These are phyloP conservation scores for Fusarium pininemorale DNA, from an alignment of 2,329 filamentous ascomycete species.

Conservation along the genomic window DNA sequence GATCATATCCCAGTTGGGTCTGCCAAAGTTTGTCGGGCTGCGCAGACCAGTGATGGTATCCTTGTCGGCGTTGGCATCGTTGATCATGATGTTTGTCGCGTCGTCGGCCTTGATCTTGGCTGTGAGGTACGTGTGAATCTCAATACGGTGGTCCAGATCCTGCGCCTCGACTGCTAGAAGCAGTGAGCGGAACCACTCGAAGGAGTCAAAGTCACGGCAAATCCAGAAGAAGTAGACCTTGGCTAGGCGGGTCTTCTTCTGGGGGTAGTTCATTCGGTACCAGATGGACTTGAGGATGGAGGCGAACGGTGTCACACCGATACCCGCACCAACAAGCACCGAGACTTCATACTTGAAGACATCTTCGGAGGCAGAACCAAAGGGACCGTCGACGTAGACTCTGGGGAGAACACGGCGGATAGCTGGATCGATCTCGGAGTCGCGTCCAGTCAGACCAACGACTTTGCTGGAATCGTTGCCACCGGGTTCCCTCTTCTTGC, in stretches of 20 bases:
- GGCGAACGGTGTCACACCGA: conserved; percentile 87
- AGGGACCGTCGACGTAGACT: conserved; percentile 85
- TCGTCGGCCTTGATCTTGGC: conserved; percentile 88
- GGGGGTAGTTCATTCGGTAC: conserved; percentile 91
- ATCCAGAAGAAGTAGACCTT: conserved; percentile 97
- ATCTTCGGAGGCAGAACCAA: conserved; percentile 86
- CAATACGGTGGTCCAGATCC: conserved; percentile 83
- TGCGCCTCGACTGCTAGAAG: conserved; percentile 87
- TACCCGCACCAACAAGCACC: conserved; percentile 82
- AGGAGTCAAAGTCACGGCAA: conserved; percentile 85
- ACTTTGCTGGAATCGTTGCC: conserved; percentile 66
- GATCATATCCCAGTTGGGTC: conserved; percentile 91
- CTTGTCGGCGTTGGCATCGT: conserved; percentile 84
- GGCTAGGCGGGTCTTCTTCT: conserved; percentile 78
- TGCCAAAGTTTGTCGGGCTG: conserved; percentile 84
- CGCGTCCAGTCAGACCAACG: conserved; percentile 71
- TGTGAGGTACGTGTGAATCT: conserved; percentile 89
- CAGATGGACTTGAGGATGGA: conserved; percentile 91
- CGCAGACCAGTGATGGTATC: conserved; percentile 85
- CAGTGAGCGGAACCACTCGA: conserved; percentile 89
- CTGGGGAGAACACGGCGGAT: conserved; percentile 79
- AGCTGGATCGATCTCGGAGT: conserved; percentile 70
- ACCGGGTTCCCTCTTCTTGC: conserved; percentile 50
- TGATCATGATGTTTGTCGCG: conserved; percentile 92
- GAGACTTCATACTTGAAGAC: conserved; percentile 90